Evolutionary conservation across 2,329 filamentous ascomycete species (phyloP), one percentile per base, ranked within the genome.

Genomic region (Ophiocordyceps camponoti-floridani): DNA sequence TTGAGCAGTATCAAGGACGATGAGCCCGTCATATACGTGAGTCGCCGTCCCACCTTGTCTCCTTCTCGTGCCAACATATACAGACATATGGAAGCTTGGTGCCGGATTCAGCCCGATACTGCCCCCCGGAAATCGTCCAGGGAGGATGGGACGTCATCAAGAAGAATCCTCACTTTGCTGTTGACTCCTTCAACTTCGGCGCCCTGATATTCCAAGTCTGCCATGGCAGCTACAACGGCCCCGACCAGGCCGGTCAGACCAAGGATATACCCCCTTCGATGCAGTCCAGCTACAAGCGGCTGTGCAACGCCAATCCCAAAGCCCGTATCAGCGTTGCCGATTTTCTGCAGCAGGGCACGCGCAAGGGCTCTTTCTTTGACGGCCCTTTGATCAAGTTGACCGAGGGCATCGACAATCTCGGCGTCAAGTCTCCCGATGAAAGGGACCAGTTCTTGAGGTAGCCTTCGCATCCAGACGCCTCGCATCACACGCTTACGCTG

Each of bases 1-100:
- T 62, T 96, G 47, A 96, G 88, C 63, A 95, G 83, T 35, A 80
- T 96, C 65, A 96, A 95, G 56, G 91, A 96, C 46, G 88, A 96
- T 49, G 86, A 96, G 53, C 86, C 88, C 10, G 71, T 94, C 42
- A 88, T 98, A 56, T 95, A 93, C 58, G 81, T 85, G 30, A 47
- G 60, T 51, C 9, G n/a, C 12, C 14, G 7, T 18, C 12, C 31
- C 8, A 6, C 16, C 18, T 5, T 16, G 9, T n/a, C 12, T 18
- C 4, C 9, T 6, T 18, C 26, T 13, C 10, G 4, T 2, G 37
- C 44, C 46, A 23, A 47, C 47, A 16, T 38, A 6, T 11, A 4
- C 43, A 91, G 79, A 91, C 77, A 43, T 93, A 88, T 57, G 89
- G 88, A 48, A 87, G 84, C 54, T 66, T 94, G 14, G 75, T 94